These are phyloP conservation scores for Candida parachauliodes DNA, from an alignment of 805 yeast species.

Conservation along the genomic window DNA sequence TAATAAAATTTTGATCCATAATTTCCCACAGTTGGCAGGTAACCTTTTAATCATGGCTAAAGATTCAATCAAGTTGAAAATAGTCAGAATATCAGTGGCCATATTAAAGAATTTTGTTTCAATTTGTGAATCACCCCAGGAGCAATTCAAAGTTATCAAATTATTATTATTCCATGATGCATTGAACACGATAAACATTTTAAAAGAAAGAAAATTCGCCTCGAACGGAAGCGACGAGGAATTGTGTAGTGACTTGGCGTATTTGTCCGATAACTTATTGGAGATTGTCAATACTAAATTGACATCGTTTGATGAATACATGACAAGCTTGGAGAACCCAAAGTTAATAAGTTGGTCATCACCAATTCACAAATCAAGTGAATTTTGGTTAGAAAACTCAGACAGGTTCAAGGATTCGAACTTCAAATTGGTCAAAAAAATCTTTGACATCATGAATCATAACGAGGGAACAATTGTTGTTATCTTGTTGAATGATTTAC, in stretches of 20 bases:
- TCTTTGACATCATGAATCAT: conserved; percentile 50
- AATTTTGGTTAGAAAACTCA: conserved; percentile 87
- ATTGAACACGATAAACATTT: conserved; percentile 58
- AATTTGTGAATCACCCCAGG: conserved; percentile 24
- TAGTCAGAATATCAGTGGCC: conserved; percentile 79
- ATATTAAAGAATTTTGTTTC: conserved; percentile 60
- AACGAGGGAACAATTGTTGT: conserved; percentile 22
- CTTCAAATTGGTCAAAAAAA: conserved; percentile 65
- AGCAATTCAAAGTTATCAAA: conserved; percentile 52
- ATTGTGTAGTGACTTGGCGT: conserved; percentile 65
- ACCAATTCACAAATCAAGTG: conserved; percentile 85
- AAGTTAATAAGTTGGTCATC: conserved; percentile 70
- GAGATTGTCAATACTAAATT: conserved; percentile 67
- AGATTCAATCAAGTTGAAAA: conserved; percentile 86
- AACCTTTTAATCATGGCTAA: conserved; percentile 58
- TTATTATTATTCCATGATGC: conserved; percentile 75
- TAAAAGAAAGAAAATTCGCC: conserved; percentile 87
- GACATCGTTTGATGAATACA: conserved; percentile 90
- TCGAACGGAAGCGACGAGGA: conserved; percentile 70
- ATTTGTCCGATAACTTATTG: conserved; percentile 56
- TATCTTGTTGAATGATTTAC: conserved; percentile 42
- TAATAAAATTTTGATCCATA: conserved; percentile 45
- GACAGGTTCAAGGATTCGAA: conserved; percentile 70
- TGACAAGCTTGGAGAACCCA: conserved; percentile 76
- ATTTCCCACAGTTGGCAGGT: conserved; percentile 53